Conservation (phyloP, 495 filamentous ascomycete species). For the Oidiodendron maius region DNA sequence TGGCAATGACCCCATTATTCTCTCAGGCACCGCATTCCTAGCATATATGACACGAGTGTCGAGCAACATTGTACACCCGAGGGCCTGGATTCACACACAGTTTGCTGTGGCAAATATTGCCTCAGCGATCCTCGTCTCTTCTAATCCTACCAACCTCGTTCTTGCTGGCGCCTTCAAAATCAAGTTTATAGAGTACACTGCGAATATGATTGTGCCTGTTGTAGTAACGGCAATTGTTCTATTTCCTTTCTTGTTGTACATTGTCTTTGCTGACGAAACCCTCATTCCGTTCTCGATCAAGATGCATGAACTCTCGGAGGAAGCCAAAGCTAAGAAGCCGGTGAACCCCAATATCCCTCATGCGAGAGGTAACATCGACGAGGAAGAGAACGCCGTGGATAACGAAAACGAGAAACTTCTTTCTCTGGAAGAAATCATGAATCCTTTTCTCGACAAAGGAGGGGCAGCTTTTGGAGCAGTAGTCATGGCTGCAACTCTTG, state of each 20-base stretch:
- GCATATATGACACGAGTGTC: slow-evolving; percentile 68
- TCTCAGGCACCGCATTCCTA: slow-evolving; percentile 63
- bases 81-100: slow-evolving; percentile 65
- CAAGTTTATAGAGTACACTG: slow-evolving; percentile 61
- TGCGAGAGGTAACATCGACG: slow-evolving; percentile 47
- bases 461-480: slow-evolving; percentile 53
- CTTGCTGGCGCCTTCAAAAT: slow-evolving; percentile 61
- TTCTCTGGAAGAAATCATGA: slow-evolving; percentile 64
- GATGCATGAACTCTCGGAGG: slow-evolving; percentile 59
- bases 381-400: slow-evolving; percentile 38
- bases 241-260: slow-evolving; percentile 58
- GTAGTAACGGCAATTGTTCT: slow-evolving; percentile 54
- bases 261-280: slow-evolving; percentile 53
- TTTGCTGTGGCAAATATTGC: slow-evolving; percentile 63
- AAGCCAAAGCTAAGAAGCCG: slow-evolving; percentile 42
- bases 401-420: slow-evolving; percentile 45
- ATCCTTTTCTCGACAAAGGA: slow-evolving; percentile 59
- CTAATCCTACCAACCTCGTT: slow-evolving; percentile 68
- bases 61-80: slow-evolving; percentile 58
- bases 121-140: slow-evolving; percentile 63
- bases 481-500: slow-evolving; percentile 55
- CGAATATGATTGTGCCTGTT: slow-evolving; percentile 64
- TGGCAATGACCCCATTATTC: slow-evolving; percentile 64
- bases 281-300: slow-evolving; percentile 58
- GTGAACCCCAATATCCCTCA: slow-evolving; percentile 64